These are phyloP conservation scores for Pyrenula massariospora DNA, from an alignment of 495 filamentous ascomycete genomes.

Conservation along the genomic window DNA sequence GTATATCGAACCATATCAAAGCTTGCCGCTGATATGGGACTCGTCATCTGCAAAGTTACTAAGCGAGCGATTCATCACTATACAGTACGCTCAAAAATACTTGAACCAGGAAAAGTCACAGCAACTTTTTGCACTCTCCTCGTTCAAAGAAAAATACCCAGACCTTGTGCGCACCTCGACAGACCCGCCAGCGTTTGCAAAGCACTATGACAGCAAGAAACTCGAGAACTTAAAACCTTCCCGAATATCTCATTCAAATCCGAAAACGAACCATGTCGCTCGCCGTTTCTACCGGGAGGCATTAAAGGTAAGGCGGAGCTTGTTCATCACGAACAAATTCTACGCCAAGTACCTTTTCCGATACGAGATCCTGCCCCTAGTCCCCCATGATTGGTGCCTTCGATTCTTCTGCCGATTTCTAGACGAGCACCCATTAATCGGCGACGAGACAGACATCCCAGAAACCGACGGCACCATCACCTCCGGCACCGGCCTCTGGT, in stretches of 20 bases:
- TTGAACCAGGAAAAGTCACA: not conserved
- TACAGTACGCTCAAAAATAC: not conserved
- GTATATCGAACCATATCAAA: not conserved
- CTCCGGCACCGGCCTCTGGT: not conserved
- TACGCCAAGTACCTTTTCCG: not conserved
- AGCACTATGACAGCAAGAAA: not conserved
- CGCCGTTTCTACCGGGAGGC: not conserved
- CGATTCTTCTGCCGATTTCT: not conserved
- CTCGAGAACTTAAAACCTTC: not conserved
- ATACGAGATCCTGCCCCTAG: not conserved
- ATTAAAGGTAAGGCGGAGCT: not conserved
- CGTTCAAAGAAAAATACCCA: not conserved
- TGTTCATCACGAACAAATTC: not conserved
- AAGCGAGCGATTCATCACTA: not conserved
- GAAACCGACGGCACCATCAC: not conserved
- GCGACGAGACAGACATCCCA: not conserved
- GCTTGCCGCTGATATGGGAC: not conserved
- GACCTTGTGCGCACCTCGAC: not conserved
- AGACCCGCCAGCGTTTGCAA: not conserved
- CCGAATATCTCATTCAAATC: not conserved
- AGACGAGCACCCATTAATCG: not conserved
- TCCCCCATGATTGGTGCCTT: not conserved
- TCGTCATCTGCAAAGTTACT: not conserved
- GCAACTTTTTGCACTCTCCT: not conserved
- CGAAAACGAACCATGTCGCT: not conserved